phyloP scores from a whole-genome alignment of 83 land plant species.

The Isoetes engelmannii region DNA sequence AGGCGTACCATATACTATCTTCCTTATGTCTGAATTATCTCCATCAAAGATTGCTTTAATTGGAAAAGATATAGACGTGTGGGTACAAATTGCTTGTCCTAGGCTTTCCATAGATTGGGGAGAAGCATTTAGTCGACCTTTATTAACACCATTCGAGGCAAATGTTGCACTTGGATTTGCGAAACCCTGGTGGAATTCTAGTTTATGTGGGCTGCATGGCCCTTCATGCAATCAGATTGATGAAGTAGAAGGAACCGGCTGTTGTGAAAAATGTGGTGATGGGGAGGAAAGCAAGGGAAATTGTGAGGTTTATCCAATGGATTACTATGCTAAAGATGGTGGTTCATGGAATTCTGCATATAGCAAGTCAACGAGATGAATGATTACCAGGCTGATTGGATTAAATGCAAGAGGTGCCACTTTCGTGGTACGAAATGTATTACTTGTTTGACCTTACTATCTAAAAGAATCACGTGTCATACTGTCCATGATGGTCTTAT shows the following conservation, averaged over 20 bases:
- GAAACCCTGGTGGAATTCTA: constrained; percentile 80
- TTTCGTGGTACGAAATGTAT: too few species aligned
- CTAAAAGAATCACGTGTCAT: too few species aligned
- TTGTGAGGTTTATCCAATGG: constrained; percentile 73
- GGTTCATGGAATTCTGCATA: constrained; percentile 91
- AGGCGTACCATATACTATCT: constrained; percentile 43
- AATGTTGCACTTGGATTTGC: constrained; percentile 81
- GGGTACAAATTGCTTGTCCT: constrained; percentile 98
- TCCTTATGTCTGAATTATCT: constrained; percentile 84
- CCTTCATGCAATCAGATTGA: constrained; percentile 17
- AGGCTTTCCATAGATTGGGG: constrained; percentile 97
- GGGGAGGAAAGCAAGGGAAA: neutral
- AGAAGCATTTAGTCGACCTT: constrained; percentile 68
- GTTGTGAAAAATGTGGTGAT: neutral
- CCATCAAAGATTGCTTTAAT: constrained; percentile 63
- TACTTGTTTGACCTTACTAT: too few species aligned
- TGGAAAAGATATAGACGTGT: constrained; percentile 74
- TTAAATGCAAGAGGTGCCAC: too few species aligned
- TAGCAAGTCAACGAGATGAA: neutral
- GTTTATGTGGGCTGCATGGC: constrained; percentile 7
- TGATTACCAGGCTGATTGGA: too few species aligned
- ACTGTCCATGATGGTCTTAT: too few species aligned
- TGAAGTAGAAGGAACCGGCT: constrained; percentile 2
- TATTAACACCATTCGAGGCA: constrained; percentile 80
- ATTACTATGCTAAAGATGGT: constrained; percentile 96